Conservation (phyloP, 495 filamentous ascomycete genomes). For the Barbatosphaeria neglecta region DNA sequence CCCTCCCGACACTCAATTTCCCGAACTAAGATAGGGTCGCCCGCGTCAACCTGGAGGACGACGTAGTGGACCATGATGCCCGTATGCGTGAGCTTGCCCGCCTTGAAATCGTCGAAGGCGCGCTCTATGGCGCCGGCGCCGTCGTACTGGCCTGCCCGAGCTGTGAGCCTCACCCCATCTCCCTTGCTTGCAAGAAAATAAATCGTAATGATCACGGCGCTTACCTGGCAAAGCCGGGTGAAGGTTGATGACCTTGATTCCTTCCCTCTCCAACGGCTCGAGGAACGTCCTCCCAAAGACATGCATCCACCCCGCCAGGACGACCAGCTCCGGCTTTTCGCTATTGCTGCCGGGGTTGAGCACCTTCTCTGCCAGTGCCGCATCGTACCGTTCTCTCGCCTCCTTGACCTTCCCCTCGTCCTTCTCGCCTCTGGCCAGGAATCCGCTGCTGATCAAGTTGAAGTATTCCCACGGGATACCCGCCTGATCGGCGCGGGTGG, state of each 20-base stretch:
- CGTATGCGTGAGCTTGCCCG: slow-evolving; percentile 59
- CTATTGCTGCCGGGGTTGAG: too few species aligned
- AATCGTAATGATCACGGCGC: too few species aligned
- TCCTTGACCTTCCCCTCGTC: slow-evolving; percentile 43
- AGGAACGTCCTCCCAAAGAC: slow-evolving; percentile 38
- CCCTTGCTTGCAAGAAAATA: too few species aligned
- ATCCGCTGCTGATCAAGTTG: slow-evolving; percentile 60
- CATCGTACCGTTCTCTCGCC: slow-evolving; percentile 63
- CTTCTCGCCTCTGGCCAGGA: slow-evolving; percentile 39
- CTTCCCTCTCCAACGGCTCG: slow-evolving; percentile 46
- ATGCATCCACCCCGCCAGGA: slow-evolving; percentile 62
- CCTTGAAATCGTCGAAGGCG: slow-evolving; percentile 62
- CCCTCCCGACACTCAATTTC: slow-evolving; percentile 61
- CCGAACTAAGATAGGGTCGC: slow-evolving; percentile 57
- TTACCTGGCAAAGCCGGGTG: slow-evolving; percentile 62
- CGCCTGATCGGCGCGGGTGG: slow-evolving; percentile 55
- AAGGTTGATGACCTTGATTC: slow-evolving; percentile 70
- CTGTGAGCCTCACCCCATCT: too few species aligned
- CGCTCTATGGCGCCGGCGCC: slow-evolving; percentile 68
- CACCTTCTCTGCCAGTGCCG: slow-evolving; percentile 62
- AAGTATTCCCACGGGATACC: slow-evolving; percentile 75
- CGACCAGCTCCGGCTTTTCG: slow-evolving; percentile 60
- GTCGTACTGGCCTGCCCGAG: slow-evolving; percentile 55
- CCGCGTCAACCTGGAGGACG: slow-evolving; percentile 73
- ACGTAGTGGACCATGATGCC: slow-evolving; percentile 94